These are phyloP conservation scores for Pichia sp. DNA, from an alignment of 1,139 yeast species.

Conservation along the genomic window DNA sequence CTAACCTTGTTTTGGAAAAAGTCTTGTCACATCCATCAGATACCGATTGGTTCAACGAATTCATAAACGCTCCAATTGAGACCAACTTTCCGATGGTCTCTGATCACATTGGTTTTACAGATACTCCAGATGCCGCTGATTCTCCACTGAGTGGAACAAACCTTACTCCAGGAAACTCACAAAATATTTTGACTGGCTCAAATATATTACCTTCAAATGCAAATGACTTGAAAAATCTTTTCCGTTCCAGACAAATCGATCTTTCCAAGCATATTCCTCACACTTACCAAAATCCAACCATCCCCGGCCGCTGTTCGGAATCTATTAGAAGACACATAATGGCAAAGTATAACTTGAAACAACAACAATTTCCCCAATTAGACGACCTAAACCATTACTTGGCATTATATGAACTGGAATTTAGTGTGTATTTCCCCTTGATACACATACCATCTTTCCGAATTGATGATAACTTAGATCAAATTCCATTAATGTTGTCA, in stretches of 20 bases:
- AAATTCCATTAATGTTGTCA: conserved; percentile 71
- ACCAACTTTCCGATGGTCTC: conserved; percentile 44
- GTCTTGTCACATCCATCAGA: conserved; percentile 18
- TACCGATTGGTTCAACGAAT: conserved; percentile 62
- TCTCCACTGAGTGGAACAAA: conserved; percentile 19
- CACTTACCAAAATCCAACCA: conserved; percentile 27
- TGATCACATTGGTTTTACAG: conserved; percentile 57
- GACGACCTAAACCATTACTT: conserved; percentile 73
- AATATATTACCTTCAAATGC: conserved; percentile 16
- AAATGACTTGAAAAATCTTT: conserved; percentile 47
- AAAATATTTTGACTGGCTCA: conserved; percentile 6
- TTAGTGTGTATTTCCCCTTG: conserved; percentile 78
- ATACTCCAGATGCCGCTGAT: conserved; percentile 34
- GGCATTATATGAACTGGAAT: conserved; percentile 65
- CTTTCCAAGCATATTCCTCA: conserved; percentile 40
- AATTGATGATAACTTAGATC: conserved; percentile 51
- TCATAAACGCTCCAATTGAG: conserved; percentile 60
- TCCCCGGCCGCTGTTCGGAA: conserved; percentile 41
- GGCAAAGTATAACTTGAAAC: conserved; percentile 44
- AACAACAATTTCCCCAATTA: conserved; percentile 65
- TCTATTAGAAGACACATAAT: conserved; percentile 54
- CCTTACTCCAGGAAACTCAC: conserved; percentile 21
- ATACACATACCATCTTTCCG: conserved; percentile 69
- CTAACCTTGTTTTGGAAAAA: conserved; percentile 17
- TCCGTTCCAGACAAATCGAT: conserved; percentile 59